Base-by-base conservation (phyloP, 805 yeast genomes). In the Wickerhamiella nectarea region DNA sequence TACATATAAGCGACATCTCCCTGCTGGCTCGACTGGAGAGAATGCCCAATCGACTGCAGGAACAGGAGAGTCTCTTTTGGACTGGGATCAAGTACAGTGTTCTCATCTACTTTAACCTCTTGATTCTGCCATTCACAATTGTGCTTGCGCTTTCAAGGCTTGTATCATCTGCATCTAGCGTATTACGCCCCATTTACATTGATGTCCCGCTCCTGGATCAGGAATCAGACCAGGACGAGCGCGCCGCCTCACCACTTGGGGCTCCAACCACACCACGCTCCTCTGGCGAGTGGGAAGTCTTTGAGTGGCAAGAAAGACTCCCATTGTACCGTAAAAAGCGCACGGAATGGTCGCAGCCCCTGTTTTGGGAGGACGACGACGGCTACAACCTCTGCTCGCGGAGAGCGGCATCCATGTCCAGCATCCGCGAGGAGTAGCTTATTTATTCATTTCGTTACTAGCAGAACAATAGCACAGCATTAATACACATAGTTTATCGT, bases 301-400 rank as follows among this genome's bases (percentile, higher is more conserved):
- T 22, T 7, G 42, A 31, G 24, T n/a, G 26, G 35, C 22, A 39
- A 10, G 34, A 21, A 8, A 15, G 14, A 4, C 11, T 20, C n/a
- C 25, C 21, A 4, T 36, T 6, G 8, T 4, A 14, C 14, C 22
- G 22, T 15, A 39, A 11, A 19, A 39, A 39, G 14, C 18, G 15
- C 24, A 25, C 41, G 28, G 14, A 31, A 11, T 15, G 24, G 14
- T 17, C 25, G 38, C 17, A 6, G 6, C 15, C 15, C 14, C 33
- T 36, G 19, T 18, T 40, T 10, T 40, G 38, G 38, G 43, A 40
- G 29, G 43, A 40, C 25, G 43, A 40, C 25, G 43, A 40, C 24
- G 43, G 43, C 28, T 40, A 40, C 34, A 25, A 21, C 21, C 6
- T 20, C 15, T 20, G 14, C 14, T 31, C 20, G 17, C 28, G 33